These are phyloP conservation scores for Plasmodium relictum DNA, from an alignment of 169 alveolate species.

Conservation along the genomic window DNA sequence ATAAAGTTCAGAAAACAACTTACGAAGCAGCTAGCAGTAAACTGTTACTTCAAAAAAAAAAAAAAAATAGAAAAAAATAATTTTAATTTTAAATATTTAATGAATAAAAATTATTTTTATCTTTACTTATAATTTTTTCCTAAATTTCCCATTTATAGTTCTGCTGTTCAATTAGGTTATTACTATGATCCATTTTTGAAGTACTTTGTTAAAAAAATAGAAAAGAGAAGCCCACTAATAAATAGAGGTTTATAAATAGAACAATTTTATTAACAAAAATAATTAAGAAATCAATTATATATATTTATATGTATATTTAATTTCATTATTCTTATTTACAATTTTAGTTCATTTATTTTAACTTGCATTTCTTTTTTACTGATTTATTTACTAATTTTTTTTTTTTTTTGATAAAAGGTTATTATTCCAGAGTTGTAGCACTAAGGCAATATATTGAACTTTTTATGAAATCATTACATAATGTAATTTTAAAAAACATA, in stretches of 20 bases:
- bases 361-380: too few relatives aligned
- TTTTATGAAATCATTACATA: conserved; percentile 52
- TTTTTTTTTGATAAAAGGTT: conserved; percentile 54
- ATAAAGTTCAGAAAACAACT: conserved; percentile 72
- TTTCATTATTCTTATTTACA: too few relatives aligned
- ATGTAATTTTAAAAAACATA: conserved; percentile 20
- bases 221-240: conserved; percentile 72
- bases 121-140: neutral
- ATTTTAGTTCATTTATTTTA: too few relatives aligned
- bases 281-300: too few relatives aligned
- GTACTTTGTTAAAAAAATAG: conserved; percentile 49
- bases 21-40: conserved; percentile 80
- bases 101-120: neutral
- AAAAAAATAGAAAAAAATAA: conserved; percentile 5
- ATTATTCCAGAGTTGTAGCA: conserved; percentile 78
- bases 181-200: conserved; percentile 70
- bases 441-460: conserved; percentile 68
- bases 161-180: conserved; percentile 76
- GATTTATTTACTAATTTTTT: neutral
- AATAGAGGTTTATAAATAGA: conserved; percentile 64
- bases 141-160: conserved; percentile 25
- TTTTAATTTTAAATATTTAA: neutral
- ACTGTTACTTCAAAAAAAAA: conserved; percentile 47
- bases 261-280: too few relatives aligned
- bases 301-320: too few relatives aligned